Conservation (phyloP, 2,329 filamentous ascomycete species). For the Hymenoscyphus linearis region DNA sequence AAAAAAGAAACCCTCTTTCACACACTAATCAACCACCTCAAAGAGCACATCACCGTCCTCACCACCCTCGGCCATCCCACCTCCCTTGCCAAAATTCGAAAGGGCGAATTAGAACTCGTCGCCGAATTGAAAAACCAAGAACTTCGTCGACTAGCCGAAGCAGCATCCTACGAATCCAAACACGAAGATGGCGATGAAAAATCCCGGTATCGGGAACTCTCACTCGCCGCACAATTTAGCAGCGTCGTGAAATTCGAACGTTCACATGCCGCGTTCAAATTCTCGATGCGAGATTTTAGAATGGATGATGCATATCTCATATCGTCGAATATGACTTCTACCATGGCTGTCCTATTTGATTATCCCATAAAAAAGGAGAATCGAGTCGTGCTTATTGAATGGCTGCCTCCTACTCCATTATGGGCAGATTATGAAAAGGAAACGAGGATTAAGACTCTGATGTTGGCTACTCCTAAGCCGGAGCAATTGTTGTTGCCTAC, state of each 20-base stretch:
- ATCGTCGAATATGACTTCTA: slow-evolving; percentile 18
- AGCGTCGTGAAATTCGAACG: slow-evolving; percentile 23
- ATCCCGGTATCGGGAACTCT: slow-evolving; percentile 17
- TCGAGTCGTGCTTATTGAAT: slow-evolving; percentile 27
- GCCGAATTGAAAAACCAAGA: slow-evolving; percentile 19
- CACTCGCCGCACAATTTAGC: slow-evolving; percentile 24
- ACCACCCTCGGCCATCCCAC: slow-evolving; percentile 17
- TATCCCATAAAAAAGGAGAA: slow-evolving; percentile 26
- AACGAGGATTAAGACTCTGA: slow-evolving; percentile 23
- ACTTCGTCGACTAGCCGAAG: slow-evolving; percentile 18
- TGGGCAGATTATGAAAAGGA: slow-evolving; percentile 23
- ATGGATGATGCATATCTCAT: slow-evolving; percentile 23
- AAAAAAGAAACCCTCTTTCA: slow-evolving; percentile 20
- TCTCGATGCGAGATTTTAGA: slow-evolving; percentile 25
- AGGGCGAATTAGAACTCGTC: slow-evolving; percentile 22
- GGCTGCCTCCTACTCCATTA: slow-evolving; percentile 14
- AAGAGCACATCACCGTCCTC: slow-evolving; percentile 22
- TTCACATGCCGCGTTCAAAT: slow-evolving; percentile 22
- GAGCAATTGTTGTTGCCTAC: slow-evolving; percentile 21
- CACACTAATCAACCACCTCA: slow-evolving; percentile 20
- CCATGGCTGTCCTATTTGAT: slow-evolving; percentile 27
- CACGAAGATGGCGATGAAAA: slow-evolving; percentile 12
- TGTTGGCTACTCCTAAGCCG: slow-evolving; percentile 26
- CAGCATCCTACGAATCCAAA: slow-evolving; percentile 21
- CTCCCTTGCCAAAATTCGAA: slow-evolving; percentile 21